A percentile compares a stretch with the other conserved stretches of the same genome.
These are phyloP conservation scores for Fusarium hostae DNA, from an alignment of 2,329 filamentous ascomycete species.

Conservation along the genomic window DNA sequence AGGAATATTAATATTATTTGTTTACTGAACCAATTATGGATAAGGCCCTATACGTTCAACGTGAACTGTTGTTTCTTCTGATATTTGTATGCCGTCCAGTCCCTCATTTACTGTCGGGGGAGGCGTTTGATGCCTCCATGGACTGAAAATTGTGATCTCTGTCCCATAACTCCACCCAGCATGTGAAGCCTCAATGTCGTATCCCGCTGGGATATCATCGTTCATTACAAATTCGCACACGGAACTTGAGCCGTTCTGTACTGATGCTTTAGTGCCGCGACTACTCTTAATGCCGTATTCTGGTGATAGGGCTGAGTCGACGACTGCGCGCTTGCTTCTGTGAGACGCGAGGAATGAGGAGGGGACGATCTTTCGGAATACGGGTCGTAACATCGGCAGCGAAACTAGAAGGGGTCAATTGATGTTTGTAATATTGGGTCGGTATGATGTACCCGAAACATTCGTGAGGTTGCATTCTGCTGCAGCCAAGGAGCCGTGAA, in stretches of 20 bases:
- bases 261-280: background rate
- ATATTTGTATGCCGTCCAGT: constrained; percentile 15
- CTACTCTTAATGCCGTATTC: constrained; percentile 4
- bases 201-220: constrained; percentile 9
- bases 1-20: background rate
- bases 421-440: rapidly evolving
- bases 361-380: constrained; percentile 18
- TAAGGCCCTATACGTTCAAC: background rate
- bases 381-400: constrained; percentile 33
- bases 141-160: constrained; percentile 18
- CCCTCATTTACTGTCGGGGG: constrained; percentile 1
- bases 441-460: constrained; percentile 36
- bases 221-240: constrained; percentile 13
- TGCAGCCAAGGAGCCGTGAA: constrained; percentile 40
- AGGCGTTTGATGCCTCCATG: constrained; percentile 10
- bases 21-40: background rate
- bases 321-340: background rate
- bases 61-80: constrained; percentile 20
- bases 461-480: constrained; percentile 45
- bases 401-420: constrained; percentile 12
- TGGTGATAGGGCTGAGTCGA: background rate
- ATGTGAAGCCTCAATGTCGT: constrained; percentile 21
- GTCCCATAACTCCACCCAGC: constrained; percentile 23
- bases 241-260: constrained; percentile 15
- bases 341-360: constrained; percentile 18